Evolutionary conservation across 768 basidiomycete species (phyloP), one percentile per base, ranked within the genome.

Genomic region (Jaapia argillacea): DNA sequence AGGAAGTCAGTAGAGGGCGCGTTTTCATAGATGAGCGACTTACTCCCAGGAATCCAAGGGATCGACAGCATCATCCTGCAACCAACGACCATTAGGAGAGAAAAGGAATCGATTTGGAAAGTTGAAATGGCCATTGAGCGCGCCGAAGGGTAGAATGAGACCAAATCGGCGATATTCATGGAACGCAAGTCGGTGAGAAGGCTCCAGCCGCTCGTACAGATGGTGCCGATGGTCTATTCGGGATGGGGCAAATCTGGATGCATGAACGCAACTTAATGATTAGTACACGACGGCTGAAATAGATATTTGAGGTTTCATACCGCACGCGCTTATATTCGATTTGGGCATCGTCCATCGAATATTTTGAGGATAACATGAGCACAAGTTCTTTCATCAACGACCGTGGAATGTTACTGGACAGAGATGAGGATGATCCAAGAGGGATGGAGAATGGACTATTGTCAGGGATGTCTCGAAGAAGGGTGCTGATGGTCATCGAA

Each of bases 41-140:
- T 49, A 69, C 68, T 71, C 65, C 71, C 71, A 77, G 23, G 70
- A 69, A 28, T 58, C 61, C 1, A 75, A 59, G 1, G 75, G 71
- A 33, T 66, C 70, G 3, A 65, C 60, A 23, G 55, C 59, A 24
- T 65, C 63, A 12, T 57, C 51, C 41, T 58, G 58, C 24, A 73
- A 50, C 72, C 71, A 75, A 40, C 59, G 53, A 13, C 74, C 71
- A 42, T 62, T 45, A 6, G 66, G 48, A 3, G 62, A 59, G 48
- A 74, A 77, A 41, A 71, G 61, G 24, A 69, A 61, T 20, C 69
- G 40, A 36, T 73, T 74, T 0, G 65, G 58, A 1, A 40, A 45
- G 40, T 65, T 67, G 43, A 65, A 71, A 44, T 68, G 61, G 0
- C 62, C 59, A 23, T 62, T 61, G 5, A 54, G 20, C 4, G 67